Evolutionary conservation across 805 yeast genomes (phyloP).

Genomic region (Jamesozyma spencerorum): DNA sequence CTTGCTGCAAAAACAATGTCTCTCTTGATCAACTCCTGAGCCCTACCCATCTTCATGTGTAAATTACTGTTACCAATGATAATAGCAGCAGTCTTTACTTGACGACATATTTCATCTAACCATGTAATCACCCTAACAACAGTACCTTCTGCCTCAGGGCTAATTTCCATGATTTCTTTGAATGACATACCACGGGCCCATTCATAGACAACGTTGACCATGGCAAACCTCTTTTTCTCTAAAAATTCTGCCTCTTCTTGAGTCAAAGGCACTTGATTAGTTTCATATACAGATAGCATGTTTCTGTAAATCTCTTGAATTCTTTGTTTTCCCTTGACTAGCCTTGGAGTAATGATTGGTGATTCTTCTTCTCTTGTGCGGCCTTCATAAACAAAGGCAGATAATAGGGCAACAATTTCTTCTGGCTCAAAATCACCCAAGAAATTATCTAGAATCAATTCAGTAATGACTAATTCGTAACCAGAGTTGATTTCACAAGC

Average conservation of each 20-base stretch:
- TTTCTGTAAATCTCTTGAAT: slow-evolving; percentile 63
- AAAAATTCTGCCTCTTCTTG: slow-evolving; percentile 78
- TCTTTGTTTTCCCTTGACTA: slow-evolving; percentile 59
- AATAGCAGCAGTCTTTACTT: slow-evolving; percentile 86
- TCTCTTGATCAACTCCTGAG: slow-evolving; percentile 90
- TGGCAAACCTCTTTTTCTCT: slow-evolving; percentile 76
- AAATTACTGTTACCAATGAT: slow-evolving; percentile 90
- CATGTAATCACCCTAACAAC: slow-evolving; percentile 93
- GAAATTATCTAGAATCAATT: slow-evolving; percentile 81
- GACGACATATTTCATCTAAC: slow-evolving; percentile 89
- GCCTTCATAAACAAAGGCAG: slow-evolving; percentile 92
- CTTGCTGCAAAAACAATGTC: slow-evolving; percentile 97
- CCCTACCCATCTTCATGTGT: slow-evolving; percentile 80
- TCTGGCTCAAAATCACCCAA: slow-evolving; percentile 89
- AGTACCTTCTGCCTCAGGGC: slow-evolving; percentile 90
- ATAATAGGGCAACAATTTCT: slow-evolving; percentile 89
- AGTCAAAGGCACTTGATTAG: slow-evolving; percentile 65
- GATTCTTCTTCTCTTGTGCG: slow-evolving; percentile 51
- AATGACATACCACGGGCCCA: slow-evolving; percentile 96
- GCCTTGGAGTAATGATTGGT: slow-evolving; percentile 58
- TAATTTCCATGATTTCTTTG: slow-evolving; percentile 80
- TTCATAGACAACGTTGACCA: slow-evolving; percentile 90
- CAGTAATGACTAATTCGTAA: slow-evolving; percentile 84
- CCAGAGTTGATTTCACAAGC: slow-evolving; percentile 91
- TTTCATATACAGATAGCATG: slow-evolving; percentile 51